Evolutionary conservation across 306 rosid species (phyloP).

Genomic region (Pyrus betulifolia): DNA sequence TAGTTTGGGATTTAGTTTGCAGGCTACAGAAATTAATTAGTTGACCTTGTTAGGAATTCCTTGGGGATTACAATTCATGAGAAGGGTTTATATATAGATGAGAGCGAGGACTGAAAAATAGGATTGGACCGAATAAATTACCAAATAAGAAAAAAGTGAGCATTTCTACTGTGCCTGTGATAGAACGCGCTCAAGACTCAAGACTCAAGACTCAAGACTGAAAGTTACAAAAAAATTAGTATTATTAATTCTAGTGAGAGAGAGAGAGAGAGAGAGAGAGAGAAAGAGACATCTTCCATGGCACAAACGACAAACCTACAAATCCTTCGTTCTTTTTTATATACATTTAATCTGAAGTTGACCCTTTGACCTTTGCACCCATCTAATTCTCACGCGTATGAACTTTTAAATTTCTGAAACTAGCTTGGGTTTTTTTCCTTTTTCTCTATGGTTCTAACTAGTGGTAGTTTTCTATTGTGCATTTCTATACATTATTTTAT

Average conservation of each 20-base stretch:
- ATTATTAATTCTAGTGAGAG: not conserved
- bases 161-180: not conserved
- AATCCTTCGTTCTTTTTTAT: not conserved
- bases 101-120: not conserved
- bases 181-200: not conserved
- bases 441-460: not conserved
- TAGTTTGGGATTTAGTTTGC: not conserved
- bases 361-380: conserved; percentile 5
- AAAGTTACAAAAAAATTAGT: not conserved
- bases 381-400: not conserved
- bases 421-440: too few species aligned
- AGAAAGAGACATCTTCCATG: not conserved
- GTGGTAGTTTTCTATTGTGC: not conserved
- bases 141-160: not conserved
- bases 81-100: not conserved
- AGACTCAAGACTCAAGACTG: not conserved
- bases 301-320: not conserved
- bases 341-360: not conserved
- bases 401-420: not conserved
- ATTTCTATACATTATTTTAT: not conserved
- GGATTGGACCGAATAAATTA: not conserved
- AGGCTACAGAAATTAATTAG: not conserved
- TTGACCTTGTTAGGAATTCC: not conserved
- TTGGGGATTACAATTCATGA: not conserved
- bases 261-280: not conserved